Evolutionary conservation across 768 basidiomycete genomes (phyloP).

Genomic region (Pisolithus orientalis): DNA sequence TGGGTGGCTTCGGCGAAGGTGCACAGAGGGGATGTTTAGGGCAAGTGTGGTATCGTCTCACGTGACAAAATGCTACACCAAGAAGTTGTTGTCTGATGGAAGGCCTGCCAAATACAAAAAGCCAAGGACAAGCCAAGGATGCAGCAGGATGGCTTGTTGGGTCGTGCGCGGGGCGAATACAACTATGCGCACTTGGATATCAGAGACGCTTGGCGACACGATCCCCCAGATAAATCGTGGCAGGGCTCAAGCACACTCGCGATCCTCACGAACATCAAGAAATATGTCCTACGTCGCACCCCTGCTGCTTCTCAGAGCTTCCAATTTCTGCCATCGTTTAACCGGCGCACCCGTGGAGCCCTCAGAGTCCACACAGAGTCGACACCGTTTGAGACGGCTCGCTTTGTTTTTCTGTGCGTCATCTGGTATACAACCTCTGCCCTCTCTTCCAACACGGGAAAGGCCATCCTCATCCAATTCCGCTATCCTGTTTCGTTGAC

Average conservation of each 20-base stretch:
- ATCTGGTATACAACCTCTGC: conserved; percentile 95
- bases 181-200: conserved; percentile 11
- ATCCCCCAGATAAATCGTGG: conserved; percentile 8
- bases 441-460: conserved; percentile 93
- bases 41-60: conserved; percentile 12
- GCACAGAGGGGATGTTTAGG: conserved; percentile 14
- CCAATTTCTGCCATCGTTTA: conserved; percentile 17
- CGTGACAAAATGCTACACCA: conserved; percentile 12
- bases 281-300: conserved; percentile 10
- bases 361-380: conserved; percentile 10
- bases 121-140: conserved; percentile 10
- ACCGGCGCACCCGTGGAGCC: conserved; percentile 18
- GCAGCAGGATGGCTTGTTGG: conserved; percentile 11
- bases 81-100: neutral
- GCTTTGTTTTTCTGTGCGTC: conserved; percentile 75
- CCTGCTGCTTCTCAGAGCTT: conserved; percentile 8
- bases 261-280: conserved; percentile 13
- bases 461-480: conserved; percentile 89
- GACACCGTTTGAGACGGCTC: conserved; percentile 27
- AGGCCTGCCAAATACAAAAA: no score
- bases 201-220: conserved; percentile 20
- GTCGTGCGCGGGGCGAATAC: conserved; percentile 3
- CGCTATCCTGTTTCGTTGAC: conserved; percentile 95
- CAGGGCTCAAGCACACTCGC: conserved; percentile 2
- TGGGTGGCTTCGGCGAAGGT: neutral